Evolutionary conservation across 768 basidiomycete species (phyloP).

Genomic region (Glaciozyma antarctica): DNA sequence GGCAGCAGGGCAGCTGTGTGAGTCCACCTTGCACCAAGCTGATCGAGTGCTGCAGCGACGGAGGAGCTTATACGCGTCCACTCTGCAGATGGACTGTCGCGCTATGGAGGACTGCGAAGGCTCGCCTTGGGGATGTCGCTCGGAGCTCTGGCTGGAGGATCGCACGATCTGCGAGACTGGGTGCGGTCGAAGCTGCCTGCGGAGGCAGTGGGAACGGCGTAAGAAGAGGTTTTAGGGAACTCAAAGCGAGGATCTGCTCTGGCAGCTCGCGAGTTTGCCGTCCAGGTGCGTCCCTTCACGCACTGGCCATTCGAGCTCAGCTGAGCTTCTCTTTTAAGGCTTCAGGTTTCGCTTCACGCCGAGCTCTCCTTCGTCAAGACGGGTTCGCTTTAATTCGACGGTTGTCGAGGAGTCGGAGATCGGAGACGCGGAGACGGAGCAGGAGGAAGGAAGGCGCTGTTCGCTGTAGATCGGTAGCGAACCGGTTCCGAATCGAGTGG

Average conservation of each 20-base stretch:
- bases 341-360: too few species aligned
- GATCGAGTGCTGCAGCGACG: background rate
- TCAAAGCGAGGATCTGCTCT: background rate
- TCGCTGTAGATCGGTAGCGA: too few species aligned
- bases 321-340: too few species aligned
- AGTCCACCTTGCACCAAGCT: background rate
- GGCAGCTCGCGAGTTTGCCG: background rate
- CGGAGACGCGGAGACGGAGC: too few species aligned
- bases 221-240: background rate
- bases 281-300: too few species aligned
- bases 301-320: too few species aligned
- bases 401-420: too few species aligned
- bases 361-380: too few species aligned
- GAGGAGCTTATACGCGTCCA: background rate
- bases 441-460: too few species aligned
- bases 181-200: slow-evolving; percentile 1
- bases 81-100: slow-evolving; percentile 19
- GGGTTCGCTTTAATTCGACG: too few species aligned
- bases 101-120: background rate
- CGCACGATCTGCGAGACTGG: slow-evolving; percentile 25
- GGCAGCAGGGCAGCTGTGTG: slow-evolving; percentile 17
- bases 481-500: too few species aligned
- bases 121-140: slow-evolving; percentile 12
- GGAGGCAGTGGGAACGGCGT: background rate
- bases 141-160: slow-evolving; percentile 22